A percentile compares a stretch with the other conserved stretches of the same genome.
phyloP scores from a whole-genome alignment of 805 yeast species.

The Cyberlindnera lachancei region DNA sequence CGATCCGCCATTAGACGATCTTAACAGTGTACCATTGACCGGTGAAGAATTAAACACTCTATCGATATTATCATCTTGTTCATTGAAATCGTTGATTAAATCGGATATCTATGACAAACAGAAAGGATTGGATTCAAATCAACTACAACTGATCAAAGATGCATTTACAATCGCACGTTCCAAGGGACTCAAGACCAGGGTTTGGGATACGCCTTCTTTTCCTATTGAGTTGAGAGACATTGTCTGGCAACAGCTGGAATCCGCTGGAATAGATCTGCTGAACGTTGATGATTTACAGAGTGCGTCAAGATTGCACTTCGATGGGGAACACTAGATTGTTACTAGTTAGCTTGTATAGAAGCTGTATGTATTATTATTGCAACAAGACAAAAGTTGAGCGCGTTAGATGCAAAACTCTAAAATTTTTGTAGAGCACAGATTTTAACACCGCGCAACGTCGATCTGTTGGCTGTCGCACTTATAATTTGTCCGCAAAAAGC shows the following conservation, averaged over 20 bases:
- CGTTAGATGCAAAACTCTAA: neutral
- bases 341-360: neutral
- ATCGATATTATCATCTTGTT: slow-evolving; percentile 36
- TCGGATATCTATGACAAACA: slow-evolving; percentile 15
- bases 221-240: slow-evolving; percentile 38
- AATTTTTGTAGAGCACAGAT: neutral
- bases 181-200: slow-evolving; percentile 44
- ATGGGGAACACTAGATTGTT: neutral
- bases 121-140: slow-evolving; percentile 6
- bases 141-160: slow-evolving; percentile 28
- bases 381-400: neutral
- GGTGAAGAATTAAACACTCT: slow-evolving; percentile 2
- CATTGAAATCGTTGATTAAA: too few species aligned
- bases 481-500: too few species aligned
- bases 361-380: neutral
- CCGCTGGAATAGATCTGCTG: slow-evolving; percentile 46
- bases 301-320: slow-evolving; percentile 19
- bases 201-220: slow-evolving; percentile 73
- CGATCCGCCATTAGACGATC: slow-evolving; percentile 38
- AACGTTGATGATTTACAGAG: slow-evolving; percentile 53
- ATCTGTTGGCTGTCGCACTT: too few species aligned
- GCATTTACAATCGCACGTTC: slow-evolving; percentile 35
- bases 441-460: too few species aligned
- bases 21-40: slow-evolving; percentile 2
- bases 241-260: slow-evolving; percentile 43